phyloP scores from a whole-genome alignment of 352 stramenopile genomes.

The Lagenidium giganteum region DNA sequence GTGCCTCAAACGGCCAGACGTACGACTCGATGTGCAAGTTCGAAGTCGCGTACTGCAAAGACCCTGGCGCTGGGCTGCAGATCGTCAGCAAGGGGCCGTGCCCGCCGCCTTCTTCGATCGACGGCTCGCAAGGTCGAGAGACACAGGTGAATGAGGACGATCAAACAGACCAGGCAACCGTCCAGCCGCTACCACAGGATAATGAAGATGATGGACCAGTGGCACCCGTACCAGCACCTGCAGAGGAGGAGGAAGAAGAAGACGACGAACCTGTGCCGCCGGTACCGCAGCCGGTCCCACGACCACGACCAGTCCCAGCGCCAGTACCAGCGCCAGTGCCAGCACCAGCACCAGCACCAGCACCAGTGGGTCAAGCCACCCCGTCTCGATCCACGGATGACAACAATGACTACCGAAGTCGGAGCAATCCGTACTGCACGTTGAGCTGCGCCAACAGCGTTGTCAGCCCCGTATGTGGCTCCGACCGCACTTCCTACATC shows the following conservation, averaged over 20 bases:
- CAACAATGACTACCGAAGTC: not conserved
- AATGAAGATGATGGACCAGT: too few species aligned
- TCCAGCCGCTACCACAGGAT: too few species aligned
- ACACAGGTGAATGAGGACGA: conserved; percentile 3
- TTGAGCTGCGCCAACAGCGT: conserved; percentile 12
- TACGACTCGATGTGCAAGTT: conserved; percentile 9
- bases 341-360: too few species aligned
- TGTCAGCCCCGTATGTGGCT: conserved; percentile 29
- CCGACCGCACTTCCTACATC: conserved; percentile 24
- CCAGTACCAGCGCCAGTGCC: too few species aligned
- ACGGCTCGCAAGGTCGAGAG: not conserved
- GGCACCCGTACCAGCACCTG: too few species aligned
- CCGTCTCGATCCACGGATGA: too few species aligned
- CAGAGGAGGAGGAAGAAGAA: conserved; percentile 8
- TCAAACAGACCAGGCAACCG: too few species aligned
- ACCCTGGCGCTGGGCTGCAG: not conserved
- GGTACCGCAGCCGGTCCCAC: too few species aligned
- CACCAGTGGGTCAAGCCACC: too few species aligned
- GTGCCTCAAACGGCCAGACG: conserved; percentile 3
- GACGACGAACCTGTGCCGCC: too few species aligned
- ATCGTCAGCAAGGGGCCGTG: conserved; percentile 7
- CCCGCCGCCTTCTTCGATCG: not conserved
- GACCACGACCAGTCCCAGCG: too few species aligned
- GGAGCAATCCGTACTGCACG: conserved; percentile 9
- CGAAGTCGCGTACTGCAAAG: conserved; percentile 12